phyloP scores from a whole-genome alignment of 2,329 filamentous ascomycete species.

The Dendrostoma leiphaemia region DNA sequence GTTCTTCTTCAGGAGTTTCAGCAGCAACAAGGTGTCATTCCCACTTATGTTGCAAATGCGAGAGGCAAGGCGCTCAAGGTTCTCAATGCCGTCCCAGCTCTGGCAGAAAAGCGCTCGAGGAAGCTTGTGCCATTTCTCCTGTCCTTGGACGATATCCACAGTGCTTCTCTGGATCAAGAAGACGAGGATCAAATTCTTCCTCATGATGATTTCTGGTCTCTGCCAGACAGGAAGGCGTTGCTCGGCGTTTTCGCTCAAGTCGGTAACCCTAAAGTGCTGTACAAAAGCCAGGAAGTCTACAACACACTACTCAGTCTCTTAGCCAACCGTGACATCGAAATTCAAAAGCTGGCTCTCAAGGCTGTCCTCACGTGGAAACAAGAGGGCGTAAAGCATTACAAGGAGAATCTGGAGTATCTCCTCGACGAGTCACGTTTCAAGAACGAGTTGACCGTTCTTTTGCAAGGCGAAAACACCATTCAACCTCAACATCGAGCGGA shows the following conservation, averaged over 20 bases:
- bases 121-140: slow-evolving; percentile 83
- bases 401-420: slow-evolving; percentile 81
- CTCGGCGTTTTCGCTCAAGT: slow-evolving; percentile 82
- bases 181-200: slow-evolving; percentile 40
- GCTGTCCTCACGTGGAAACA: slow-evolving; percentile 89
- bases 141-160: slow-evolving; percentile 66
- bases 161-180: slow-evolving; percentile 35
- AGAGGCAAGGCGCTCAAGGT: slow-evolving; percentile 79
- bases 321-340: slow-evolving; percentile 83
- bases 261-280: slow-evolving; percentile 80
- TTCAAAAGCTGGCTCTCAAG: slow-evolving; percentile 82
- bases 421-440: slow-evolving; percentile 90
- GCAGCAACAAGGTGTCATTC: slow-evolving; percentile 51
- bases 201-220: slow-evolving; percentile 55
- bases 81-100: slow-evolving; percentile 66
- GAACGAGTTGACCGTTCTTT: slow-evolving; percentile 87
- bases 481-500: slow-evolving; percentile 68
- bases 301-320: slow-evolving; percentile 71
- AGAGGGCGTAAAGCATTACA: slow-evolving; percentile 70
- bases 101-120: slow-evolving; percentile 85
- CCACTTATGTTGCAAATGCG: slow-evolving; percentile 53
- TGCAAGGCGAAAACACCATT: slow-evolving; percentile 73
- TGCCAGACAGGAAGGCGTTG: slow-evolving; percentile 81
- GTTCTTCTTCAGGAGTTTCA: slow-evolving; percentile 65
- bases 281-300: slow-evolving; percentile 73